phyloP scores from a whole-genome alignment of 768 basidiomycete species.

The Mycena epipterygia region DNA sequence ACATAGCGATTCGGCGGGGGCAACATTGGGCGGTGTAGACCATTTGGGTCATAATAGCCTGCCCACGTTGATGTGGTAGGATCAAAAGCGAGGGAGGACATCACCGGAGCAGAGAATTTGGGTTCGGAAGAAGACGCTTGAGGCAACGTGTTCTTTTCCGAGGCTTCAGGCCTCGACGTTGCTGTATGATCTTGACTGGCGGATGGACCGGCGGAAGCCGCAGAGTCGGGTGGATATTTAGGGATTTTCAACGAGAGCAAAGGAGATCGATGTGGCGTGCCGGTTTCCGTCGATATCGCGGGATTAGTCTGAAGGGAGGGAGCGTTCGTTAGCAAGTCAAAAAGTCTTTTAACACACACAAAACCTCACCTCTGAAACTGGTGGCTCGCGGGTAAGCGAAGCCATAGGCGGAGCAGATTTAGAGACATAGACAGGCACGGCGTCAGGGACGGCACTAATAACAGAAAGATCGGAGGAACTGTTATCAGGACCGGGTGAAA shows the following conservation, averaged over 20 bases:
- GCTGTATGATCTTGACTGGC: neutral
- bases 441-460: neutral
- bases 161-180: neutral
- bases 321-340: neutral
- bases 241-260: neutral
- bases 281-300: neutral
- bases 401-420: conserved; percentile 18
- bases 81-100: conserved; percentile 27
- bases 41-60: conserved; percentile 21
- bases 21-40: conserved; percentile 1
- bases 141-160: conserved; percentile 10
- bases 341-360: neutral
- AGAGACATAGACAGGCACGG: neutral
- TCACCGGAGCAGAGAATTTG: conserved; percentile 5
- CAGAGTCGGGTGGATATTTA: neutral
- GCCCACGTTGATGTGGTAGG: too few relatives aligned
- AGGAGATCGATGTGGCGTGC: neutral
- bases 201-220: conserved; percentile 1
- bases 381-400: conserved; percentile 11
- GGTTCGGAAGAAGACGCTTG: neutral
- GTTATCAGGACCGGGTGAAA: neutral
- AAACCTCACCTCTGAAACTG: conserved; percentile 11
- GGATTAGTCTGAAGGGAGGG: neutral
- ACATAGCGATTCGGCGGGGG: neutral
- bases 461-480: neutral